Base-by-base conservation (phyloP, 768 basidiomycete genomes). In the Boletus reticuloceps region DNA sequence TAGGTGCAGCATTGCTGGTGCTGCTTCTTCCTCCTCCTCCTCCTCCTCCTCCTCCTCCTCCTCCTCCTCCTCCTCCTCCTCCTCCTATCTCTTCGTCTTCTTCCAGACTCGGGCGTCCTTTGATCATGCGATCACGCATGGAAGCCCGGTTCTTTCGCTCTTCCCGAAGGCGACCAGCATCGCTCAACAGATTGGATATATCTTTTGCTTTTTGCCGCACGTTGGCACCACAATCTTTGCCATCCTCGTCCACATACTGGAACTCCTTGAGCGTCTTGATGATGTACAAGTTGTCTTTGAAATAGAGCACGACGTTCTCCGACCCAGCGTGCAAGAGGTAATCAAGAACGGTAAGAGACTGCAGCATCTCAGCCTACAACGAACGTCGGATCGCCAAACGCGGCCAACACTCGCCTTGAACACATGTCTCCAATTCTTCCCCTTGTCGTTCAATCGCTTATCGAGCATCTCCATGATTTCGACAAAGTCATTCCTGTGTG, bases 391-490 rank as follows among this genome's bases (percentile, higher is more conserved):
- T 47, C 42, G 11, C 16, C 16, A 31, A 48, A 31, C n/a, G 8
- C 11, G 44, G 22, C n/a, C 41, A 36, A 42, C 22, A 61, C 79
- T 55, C 53, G 87, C 93, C 81, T 98, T 98, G 83, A 97, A 98
- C 54, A 98, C 96, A 78, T 99, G 97, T 50, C 96, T 83, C 97
- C 97, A 99, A 66, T 98, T 98, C 84, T 98, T 98, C 37, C 97
- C 97, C 79, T 97, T 98, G 77, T 99, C 97, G 64, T 94, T 94
- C 58, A 99, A 76, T 49, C 97, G 86, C 74, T 99, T 98, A 75
- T 98, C 97, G 47, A 99, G 81, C 93, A 98, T 97, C 78, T 99
- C 97, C 94, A 99, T 98, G 66, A 99, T 92, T 75, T 99, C 97
- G 13, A 98, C 94, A 70, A 99, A 99, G 66, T 98, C 95, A 56